A percentile compares a stretch with the other conserved stretches of the same genome.
Evolutionary conservation across 768 basidiomycete species (phyloP).

Genomic region (Lentinula sp.): DNA sequence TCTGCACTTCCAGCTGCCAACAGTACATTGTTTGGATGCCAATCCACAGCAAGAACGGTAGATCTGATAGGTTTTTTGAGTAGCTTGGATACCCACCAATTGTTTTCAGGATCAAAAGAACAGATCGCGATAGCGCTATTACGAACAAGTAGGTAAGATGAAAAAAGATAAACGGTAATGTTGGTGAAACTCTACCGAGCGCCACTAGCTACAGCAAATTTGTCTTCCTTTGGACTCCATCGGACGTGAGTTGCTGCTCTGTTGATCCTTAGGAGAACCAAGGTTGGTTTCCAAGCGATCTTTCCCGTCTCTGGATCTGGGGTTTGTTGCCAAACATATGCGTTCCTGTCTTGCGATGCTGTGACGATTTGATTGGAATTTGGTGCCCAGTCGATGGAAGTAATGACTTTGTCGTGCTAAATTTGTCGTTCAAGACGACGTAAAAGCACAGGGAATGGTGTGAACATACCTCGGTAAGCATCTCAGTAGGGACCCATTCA

Average conservation of each 20-base stretch:
- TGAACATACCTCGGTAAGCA: conserved; percentile 71
- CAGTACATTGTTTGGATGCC: conserved; percentile 99
- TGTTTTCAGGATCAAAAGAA: conserved; percentile 94
- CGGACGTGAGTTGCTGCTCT: conserved; percentile 91
- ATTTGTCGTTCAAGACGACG: background rate
- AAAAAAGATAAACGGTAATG: conserved; percentile 4
- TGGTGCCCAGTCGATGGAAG: conserved; percentile 98
- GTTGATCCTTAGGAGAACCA: conserved; percentile 94
- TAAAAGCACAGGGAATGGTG: background rate
- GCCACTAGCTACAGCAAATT: conserved; percentile 97
- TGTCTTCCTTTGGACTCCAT: conserved; percentile 98
- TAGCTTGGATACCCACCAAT: conserved; percentile 98
- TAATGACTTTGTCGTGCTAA: conserved; percentile 96
- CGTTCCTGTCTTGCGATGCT: conserved; percentile 97
- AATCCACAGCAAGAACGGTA: conserved; percentile 90
- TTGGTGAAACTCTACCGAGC: conserved; percentile 58
- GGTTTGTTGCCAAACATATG: conserved; percentile 94
- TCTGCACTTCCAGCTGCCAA: conserved; percentile 97
- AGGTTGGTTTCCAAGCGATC: conserved; percentile 86
- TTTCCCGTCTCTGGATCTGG: conserved; percentile 68
- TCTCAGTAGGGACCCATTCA: conserved; percentile 69
- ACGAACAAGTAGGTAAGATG: background rate
- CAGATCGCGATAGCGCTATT: conserved; percentile 89
- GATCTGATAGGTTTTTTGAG: conserved; percentile 97
- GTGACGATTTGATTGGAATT: conserved; percentile 96